Evolutionary conservation across 176 grass and related monocot species (phyloP).

Genomic region (Rhynchospora breviuscula): DNA sequence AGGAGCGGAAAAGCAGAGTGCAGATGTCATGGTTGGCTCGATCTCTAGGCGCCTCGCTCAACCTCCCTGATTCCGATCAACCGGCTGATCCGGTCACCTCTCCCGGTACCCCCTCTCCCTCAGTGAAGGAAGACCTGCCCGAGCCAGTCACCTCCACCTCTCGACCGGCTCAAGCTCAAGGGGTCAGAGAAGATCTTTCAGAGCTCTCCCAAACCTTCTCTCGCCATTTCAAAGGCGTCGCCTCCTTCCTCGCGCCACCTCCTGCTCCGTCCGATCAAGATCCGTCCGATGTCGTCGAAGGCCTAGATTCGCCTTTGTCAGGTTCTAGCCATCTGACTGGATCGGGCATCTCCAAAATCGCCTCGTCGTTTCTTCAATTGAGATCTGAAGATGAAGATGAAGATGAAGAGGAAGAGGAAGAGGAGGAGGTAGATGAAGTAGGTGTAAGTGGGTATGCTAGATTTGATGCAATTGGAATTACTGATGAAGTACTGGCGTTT

Average conservation of each 20-base stretch:
- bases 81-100: constrained; percentile 27
- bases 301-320: constrained; percentile 17
- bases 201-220: constrained; percentile 70
- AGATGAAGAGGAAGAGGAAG: constrained; percentile 7
- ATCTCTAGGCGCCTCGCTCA: constrained; percentile 66
- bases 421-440: not conserved
- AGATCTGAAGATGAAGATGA: constrained; percentile 51
- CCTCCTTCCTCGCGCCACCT: constrained; percentile 74
- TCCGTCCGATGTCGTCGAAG: constrained; percentile 10
- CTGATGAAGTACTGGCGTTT: constrained; percentile 80
- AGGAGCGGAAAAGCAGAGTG: constrained; percentile 18
- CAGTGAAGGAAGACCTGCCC: constrained; percentile 15
- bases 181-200: constrained; percentile 87
- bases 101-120: not conserved
- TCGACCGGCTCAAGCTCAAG: constrained; percentile 37
- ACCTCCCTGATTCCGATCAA: constrained; percentile 32
- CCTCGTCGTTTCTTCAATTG: constrained; percentile 63
- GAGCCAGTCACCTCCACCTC: not conserved
- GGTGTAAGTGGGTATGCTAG: constrained; percentile 32
- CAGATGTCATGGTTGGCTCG: constrained; percentile 76
- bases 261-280: constrained; percentile 22
- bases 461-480: constrained; percentile 65
- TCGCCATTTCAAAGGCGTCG: constrained; percentile 77
- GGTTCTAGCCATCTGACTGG: constrained; percentile 57
- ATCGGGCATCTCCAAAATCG: constrained; percentile 67